Evolutionary conservation across 495 filamentous ascomycete species (phyloP), one percentile per base, ranked within the genome.

Genomic region (Xylaria castorea): DNA sequence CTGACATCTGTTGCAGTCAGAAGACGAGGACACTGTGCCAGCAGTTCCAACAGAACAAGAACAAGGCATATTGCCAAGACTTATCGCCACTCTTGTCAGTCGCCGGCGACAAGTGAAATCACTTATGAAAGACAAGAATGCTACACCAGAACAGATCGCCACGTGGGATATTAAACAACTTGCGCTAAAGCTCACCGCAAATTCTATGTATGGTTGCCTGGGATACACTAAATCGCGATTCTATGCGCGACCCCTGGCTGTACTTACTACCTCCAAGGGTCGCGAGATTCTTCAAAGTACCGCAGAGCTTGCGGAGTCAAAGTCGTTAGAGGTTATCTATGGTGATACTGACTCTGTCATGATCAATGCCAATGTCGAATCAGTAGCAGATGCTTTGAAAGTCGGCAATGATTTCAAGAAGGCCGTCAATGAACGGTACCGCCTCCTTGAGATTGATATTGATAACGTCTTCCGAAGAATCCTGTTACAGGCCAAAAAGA

Each of bases 281-380:
- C 95, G 96, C 85, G 97, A 99, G 84, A 97, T 99, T 88, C 89
- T 99, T 44, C 88, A 92, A 68, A 95, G 92, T 77, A 99, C 96
- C 68, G 98, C 97, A 81, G 94, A 97, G 36, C 87, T 99, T 48
- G 96, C 95, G 1, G 95, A 98, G 80, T 92, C 89, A 70, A 94
- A 91, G 63, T 89, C 92, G 50, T 87, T 99, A 60, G 90, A 92
- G 73, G 96, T 99, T 80, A 97, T 99, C 70, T 99, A 99, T 78
- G 96, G 96, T 82, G 96, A 99, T 83, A 99, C 96, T 30, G 96
- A 99, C 80, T 99, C 96, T 30, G 96, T 99, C 82, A 99, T 99
- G 96, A 97, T 99, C 82, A 98, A 99, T 76, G 97, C 96, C 61
- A 97, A 97, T 80, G 93, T 93, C 63, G 93, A 97, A 78, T 97